phyloP scores from a whole-genome alignment of 257 asterid species.

The Gardenia jasminoides region DNA sequence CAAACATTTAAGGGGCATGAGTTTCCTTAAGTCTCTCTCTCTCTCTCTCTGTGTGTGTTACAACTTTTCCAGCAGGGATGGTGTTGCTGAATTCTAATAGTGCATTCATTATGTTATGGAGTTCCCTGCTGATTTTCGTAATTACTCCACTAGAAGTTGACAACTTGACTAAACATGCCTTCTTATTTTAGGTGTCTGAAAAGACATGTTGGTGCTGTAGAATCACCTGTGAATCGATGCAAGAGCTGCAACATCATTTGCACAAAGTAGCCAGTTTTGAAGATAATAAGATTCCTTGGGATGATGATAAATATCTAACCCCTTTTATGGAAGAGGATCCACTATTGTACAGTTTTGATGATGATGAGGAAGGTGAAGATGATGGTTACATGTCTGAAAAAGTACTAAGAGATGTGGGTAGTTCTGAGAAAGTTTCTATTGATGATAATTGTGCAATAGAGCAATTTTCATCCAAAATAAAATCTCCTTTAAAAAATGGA shows the following conservation, averaged over 20 bases:
- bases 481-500: slow-evolving; percentile 36
- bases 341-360: slow-evolving; percentile 68
- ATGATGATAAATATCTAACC: slow-evolving; percentile 62
- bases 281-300: slow-evolving; percentile 56
- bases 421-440: slow-evolving; percentile 45
- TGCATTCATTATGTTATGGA: background rate
- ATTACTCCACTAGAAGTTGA: slow-evolving; percentile 8
- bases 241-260: slow-evolving; percentile 56
- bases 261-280: slow-evolving; percentile 37
- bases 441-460: slow-evolving; percentile 41
- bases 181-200: slow-evolving; percentile 52
- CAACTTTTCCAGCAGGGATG: background rate
- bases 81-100: background rate
- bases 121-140: background rate
- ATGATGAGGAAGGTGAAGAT: slow-evolving; percentile 60
- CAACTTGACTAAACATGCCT: slow-evolving; percentile 1
- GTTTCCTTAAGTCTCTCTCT: background rate
- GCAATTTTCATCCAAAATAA: slow-evolving; percentile 21
- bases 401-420: slow-evolving; percentile 37
- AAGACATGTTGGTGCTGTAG: slow-evolving; percentile 76
- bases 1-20: background rate
- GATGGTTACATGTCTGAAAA: slow-evolving; percentile 39
- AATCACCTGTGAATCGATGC: slow-evolving; percentile 35
- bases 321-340: slow-evolving; percentile 85
- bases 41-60: background rate